phyloP scores from a whole-genome alignment of 257 asterid species.

The Plantago major region DNA sequence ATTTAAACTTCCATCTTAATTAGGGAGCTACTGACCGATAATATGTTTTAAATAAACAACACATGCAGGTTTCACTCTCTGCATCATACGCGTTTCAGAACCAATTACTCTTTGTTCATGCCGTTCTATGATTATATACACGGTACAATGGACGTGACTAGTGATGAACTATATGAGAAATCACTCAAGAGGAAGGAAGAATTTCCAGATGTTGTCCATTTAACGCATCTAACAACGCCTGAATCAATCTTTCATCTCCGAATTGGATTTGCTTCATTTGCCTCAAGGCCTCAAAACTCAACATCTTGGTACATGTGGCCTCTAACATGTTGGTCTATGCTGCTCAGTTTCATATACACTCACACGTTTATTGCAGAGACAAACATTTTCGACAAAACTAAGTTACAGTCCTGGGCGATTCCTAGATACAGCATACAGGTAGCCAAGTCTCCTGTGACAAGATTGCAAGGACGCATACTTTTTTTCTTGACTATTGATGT shows the following conservation, averaged over 20 bases:
- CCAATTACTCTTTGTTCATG: constrained; percentile 58
- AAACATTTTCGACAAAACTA: constrained; percentile 36
- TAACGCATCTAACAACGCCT: constrained; percentile 58
- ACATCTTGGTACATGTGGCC: constrained; percentile 54
- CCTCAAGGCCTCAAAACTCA: constrained; percentile 47
- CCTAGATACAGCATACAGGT: constrained; percentile 53
- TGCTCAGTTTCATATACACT: constrained; percentile 26
- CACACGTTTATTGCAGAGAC: constrained; percentile 43
- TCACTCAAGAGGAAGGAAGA: constrained; percentile 40
- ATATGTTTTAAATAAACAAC: too few species aligned
- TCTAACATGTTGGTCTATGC: constrained; percentile 33
- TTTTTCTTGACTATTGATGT: background rate
- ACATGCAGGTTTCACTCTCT: constrained; percentile 55
- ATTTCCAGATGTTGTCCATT: constrained; percentile 43
- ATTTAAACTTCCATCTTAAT: too few species aligned
- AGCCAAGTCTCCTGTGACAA: background rate
- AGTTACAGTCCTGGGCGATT: constrained; percentile 49
- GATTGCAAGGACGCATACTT: background rate
- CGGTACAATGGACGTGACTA: constrained; percentile 46
- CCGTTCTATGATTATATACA: constrained; percentile 56
- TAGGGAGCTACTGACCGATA: too few species aligned
- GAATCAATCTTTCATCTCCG: constrained; percentile 52
- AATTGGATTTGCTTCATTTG: constrained; percentile 51
- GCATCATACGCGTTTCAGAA: constrained; percentile 67
- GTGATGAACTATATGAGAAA: constrained; percentile 29